Conservation (phyloP, 352 stramenopile species). For the Ophiocytium majus region DNA sequence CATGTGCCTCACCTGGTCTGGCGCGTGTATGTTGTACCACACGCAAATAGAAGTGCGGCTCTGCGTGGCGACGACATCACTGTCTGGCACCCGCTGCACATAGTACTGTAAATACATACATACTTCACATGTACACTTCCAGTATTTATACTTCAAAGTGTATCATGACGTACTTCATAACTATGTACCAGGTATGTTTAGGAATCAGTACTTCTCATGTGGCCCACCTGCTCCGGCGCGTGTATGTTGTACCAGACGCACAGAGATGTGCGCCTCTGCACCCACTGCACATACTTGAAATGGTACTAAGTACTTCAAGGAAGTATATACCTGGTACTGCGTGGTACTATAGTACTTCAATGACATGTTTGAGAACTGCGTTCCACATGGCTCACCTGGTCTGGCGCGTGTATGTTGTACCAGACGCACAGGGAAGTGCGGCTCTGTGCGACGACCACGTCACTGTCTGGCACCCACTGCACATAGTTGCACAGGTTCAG, state of each 20-base stretch:
- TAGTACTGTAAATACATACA: too few species aligned
- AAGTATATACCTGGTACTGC: too few species aligned
- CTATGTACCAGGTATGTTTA: too few species aligned
- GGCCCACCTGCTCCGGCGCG: constrained; percentile 78
- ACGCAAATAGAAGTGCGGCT: constrained; percentile 82
- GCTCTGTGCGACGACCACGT: constrained; percentile 90
- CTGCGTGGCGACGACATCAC: constrained; percentile 87
- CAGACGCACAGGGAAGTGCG: constrained; percentile 83
- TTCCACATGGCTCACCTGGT: too few species aligned
- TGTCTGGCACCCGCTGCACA: constrained; percentile 90
- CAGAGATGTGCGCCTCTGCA: constrained; percentile 82
- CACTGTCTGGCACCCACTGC: constrained; percentile 89
- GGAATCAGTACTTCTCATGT: too few species aligned
- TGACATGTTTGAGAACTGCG: too few species aligned
- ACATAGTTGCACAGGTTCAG: constrained; percentile 92
- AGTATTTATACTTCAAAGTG: too few species aligned
- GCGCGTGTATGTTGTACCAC: constrained; percentile 89
- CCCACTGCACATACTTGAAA: constrained; percentile 93
- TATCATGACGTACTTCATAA: too few species aligned
- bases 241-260: constrained; percentile 94
- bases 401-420: constrained; percentile 88
- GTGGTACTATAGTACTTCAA: too few species aligned
- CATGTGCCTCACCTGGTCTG: too few species aligned
- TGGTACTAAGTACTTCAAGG: too few species aligned
- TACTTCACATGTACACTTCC: too few species aligned